phyloP scores from a whole-genome alignment of 2,329 filamentous ascomycete genomes.

The Cercospora sp. region DNA sequence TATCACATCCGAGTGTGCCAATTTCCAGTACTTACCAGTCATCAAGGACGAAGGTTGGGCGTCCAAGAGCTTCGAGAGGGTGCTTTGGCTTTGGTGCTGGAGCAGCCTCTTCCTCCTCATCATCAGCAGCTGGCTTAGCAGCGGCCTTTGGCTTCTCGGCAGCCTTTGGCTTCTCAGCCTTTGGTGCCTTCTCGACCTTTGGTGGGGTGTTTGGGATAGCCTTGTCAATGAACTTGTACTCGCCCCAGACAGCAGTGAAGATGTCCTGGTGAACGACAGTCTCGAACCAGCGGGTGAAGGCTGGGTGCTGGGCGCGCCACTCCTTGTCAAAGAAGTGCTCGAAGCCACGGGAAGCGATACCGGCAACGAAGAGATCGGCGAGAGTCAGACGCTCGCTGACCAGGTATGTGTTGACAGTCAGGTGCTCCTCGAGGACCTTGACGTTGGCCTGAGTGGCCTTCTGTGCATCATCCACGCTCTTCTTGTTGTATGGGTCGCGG shows the following conservation, averaged over 20 bases:
- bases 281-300: slow-evolving; percentile 89
- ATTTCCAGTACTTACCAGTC: slow-evolving; percentile 62
- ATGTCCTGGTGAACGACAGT: slow-evolving; percentile 91
- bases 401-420: slow-evolving; percentile 91
- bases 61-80: slow-evolving; percentile 81
- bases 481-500: slow-evolving; percentile 92
- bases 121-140: slow-evolving; percentile 54
- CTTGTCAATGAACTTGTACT: slow-evolving; percentile 78
- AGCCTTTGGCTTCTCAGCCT: slow-evolving; percentile 67
- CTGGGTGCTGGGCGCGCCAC: slow-evolving; percentile 81
- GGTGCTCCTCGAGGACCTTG: slow-evolving; percentile 78
- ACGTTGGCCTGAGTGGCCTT: slow-evolving; percentile 69
- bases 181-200: slow-evolving; percentile 59
- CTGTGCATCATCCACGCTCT: slow-evolving; percentile 78
- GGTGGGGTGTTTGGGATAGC: slow-evolving; percentile 70
- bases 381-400: slow-evolving; percentile 97
- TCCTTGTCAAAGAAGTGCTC: slow-evolving; percentile 90
- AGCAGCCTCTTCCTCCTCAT: slow-evolving; percentile 61
- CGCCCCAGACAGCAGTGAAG: slow-evolving; percentile 76
- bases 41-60: slow-evolving; percentile 79
- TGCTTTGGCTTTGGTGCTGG: slow-evolving; percentile 90
- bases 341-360: slow-evolving; percentile 83
- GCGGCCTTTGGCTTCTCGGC: slow-evolving; percentile 53
- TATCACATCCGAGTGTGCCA: neutral
- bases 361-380: slow-evolving; percentile 83